phyloP scores from a whole-genome alignment of 1,139 yeast genomes.

The Kluyveromyces marxianus region DNA sequence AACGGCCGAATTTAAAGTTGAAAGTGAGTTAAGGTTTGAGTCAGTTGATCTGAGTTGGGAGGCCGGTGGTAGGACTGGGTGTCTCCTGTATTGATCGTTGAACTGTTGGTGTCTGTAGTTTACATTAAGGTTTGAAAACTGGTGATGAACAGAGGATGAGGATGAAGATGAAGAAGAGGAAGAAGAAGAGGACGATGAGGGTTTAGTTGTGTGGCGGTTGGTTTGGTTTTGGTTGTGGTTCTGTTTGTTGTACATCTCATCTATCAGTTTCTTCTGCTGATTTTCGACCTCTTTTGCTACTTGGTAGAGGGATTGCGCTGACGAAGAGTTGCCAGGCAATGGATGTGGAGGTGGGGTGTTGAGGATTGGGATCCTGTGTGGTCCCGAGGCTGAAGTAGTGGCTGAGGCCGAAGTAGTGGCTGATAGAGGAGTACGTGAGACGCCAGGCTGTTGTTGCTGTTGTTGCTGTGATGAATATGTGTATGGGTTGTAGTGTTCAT shows the following conservation, averaged over 20 bases:
- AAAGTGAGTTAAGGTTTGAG: background rate
- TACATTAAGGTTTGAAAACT: no score
- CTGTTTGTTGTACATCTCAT: conserved; percentile 7
- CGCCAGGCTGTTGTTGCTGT: background rate
- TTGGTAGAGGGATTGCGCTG: conserved; percentile 11
- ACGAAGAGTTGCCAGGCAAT: background rate
- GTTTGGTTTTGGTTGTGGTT: background rate
- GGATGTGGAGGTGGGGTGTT: background rate
- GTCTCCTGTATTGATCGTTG: background rate
- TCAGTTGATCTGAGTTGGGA: background rate
- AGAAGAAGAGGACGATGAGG: background rate
- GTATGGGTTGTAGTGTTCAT: conserved; percentile 12
- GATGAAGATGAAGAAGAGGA: no score
- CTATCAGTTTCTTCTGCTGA: conserved; percentile 21
- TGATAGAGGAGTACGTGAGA: no score
- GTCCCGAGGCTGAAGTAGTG: background rate
- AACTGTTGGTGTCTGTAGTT: background rate
- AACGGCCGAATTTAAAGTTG: no score
- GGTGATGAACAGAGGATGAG: no score
- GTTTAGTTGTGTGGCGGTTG: background rate
- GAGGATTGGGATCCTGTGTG: background rate
- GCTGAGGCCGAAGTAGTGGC: background rate
- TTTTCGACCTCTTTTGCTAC: conserved; percentile 19
- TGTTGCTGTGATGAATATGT: background rate
- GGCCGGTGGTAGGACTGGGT: conserved; percentile 2